Base-by-base conservation (phyloP, 805 yeast species). In the Kodamaea jinghongensis region DNA sequence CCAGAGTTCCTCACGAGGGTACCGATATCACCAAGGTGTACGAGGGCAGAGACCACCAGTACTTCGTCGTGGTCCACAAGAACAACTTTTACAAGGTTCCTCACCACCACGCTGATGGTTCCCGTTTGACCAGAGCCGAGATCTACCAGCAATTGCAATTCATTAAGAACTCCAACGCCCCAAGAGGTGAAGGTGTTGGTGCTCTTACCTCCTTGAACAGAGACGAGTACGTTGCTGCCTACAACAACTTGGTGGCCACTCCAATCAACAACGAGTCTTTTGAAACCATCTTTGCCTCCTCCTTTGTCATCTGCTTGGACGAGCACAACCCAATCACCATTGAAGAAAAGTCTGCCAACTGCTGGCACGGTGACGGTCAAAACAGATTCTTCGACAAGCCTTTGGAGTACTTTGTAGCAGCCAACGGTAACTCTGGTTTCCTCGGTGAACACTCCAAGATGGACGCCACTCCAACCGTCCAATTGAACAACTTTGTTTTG, bases 391-490 rank as follows among this genome's bases (percentile, higher is more conserved):
- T 76, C 61, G 98, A 91, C 71, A 91, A 91, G 71, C 91, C 96
- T 3, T 69, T 86, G 44, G 93, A 91, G 70, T 81, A 87, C 60
- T 76, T 89, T 51, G 79, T 91, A 39, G 70, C 85, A 44, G 81
- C 78, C 46, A 89, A 88, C 62, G 96, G 93, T 44, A 73, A 80
- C 47, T 86, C 96, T 6, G 98, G 97, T 1, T 91, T 90, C 69
- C 66, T 89, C 57, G 97, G 96, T 46, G 99, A 91, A 70, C 99
- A 91, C 70, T 88, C 97, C 15, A 85, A 79, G 71, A 91, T 91
- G 98, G 99, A 91, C 63, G 99, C 98, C 46, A 87, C 96, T 7
- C 96, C 97, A 57, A 91, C 96, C 22, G 79, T 87, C 55, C 81
- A 88, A 48, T 68, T 91, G 67, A 91, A 91, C 62, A 88, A 88